A percentile compares a stretch with the other conserved stretches of the same genome.
These are phyloP conservation scores for Solanum chiquidenum DNA, from an alignment of 257 asterid species.

Conservation along the genomic window DNA sequence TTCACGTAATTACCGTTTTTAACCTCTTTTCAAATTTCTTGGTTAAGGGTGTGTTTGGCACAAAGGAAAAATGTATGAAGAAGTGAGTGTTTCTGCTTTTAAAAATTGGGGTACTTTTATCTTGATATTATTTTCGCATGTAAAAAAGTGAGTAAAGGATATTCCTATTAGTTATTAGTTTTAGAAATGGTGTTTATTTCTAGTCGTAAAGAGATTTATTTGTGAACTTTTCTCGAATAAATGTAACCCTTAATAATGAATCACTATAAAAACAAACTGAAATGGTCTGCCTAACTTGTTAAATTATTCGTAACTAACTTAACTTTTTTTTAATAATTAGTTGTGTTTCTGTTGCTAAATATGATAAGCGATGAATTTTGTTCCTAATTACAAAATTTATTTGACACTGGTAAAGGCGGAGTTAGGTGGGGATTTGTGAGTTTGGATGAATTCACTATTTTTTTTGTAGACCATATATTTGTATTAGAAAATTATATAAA, in stretches of 20 bases:
- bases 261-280: neutral
- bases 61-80: no score
- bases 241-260: neutral
- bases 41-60: no score
- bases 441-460: accelerated
- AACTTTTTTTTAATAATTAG: no score
- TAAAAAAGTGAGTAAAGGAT: neutral
- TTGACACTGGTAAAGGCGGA: no score
- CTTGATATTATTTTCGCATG: neutral
- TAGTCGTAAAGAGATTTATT: neutral
- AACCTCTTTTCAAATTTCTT: no score
- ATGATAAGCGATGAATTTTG: neutral
- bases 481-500: no score
- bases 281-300: neutral
- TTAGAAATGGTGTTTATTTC: neutral
- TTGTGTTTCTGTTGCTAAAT: neutral
- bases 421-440: no score
- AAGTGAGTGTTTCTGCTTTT: no score
- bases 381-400: no score
- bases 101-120: neutral
- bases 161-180: neutral
- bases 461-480: no score
- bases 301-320: no score
- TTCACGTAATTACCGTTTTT: no score
- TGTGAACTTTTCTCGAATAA: neutral